These are phyloP conservation scores for Colletotrichum sp. DNA, from an alignment of 2,329 filamentous ascomycete species.

Conservation along the genomic window DNA sequence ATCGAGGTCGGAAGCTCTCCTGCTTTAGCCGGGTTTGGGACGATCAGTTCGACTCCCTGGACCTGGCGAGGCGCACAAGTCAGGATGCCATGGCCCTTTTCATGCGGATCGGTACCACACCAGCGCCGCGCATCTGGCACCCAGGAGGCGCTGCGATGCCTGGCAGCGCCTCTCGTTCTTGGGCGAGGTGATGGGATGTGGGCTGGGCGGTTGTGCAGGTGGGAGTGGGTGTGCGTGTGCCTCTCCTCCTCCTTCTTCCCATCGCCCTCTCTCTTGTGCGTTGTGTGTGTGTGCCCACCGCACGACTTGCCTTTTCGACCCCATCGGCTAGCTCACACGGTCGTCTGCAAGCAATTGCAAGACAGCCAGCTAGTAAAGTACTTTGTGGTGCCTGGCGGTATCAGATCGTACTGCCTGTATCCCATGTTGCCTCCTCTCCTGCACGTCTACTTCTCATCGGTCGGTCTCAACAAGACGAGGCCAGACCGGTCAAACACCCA, in stretches of 20 bases:
- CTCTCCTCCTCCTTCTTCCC: neutral
- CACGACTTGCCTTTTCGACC: conserved; percentile 12
- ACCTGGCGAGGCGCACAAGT: conserved; percentile 2
- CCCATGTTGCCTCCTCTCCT: conserved; percentile 15
- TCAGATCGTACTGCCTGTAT: conserved; percentile 1
- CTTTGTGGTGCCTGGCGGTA: conserved; percentile 11
- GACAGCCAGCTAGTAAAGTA: conserved; percentile 2
- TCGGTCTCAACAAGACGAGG: conserved; percentile 16
- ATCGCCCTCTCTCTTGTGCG: neutral
- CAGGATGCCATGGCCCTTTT: neutral
- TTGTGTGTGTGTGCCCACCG: neutral
- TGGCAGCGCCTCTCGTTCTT: neutral
- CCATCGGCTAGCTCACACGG: neutral
- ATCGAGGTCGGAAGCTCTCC: neutral
- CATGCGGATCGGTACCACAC: conserved; percentile 4
- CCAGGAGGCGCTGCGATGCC: neutral
- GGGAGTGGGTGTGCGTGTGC: neutral
- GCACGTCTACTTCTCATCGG: conserved; percentile 6
- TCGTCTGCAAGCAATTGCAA: conserved; percentile 8
- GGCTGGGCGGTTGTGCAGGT: neutral
- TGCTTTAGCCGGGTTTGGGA: neutral
- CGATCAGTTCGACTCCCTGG: neutral
- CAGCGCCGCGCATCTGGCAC: conserved; percentile 1
- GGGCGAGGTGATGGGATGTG: neutral
- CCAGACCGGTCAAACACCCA: conserved; percentile 10